phyloP scores from a whole-genome alignment of 441 rosid genomes.

The Erodium texanum region DNA sequence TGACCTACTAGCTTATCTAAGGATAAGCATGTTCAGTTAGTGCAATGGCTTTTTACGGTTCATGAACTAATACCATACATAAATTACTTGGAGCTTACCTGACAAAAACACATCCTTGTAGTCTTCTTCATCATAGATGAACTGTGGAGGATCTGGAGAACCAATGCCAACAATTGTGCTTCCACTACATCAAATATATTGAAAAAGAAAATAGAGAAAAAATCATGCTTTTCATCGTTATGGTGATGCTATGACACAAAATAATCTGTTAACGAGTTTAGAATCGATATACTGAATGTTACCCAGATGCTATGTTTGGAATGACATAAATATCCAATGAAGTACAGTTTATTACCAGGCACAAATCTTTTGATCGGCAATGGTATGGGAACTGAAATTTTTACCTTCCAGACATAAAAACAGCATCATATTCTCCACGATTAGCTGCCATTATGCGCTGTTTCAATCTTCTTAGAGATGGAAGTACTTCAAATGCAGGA shows the following conservation, averaged over 20 bases:
- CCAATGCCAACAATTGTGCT: constrained; percentile 93
- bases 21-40: no score
- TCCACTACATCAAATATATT: constrained; percentile 45
- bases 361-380: background rate
- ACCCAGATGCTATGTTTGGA: no score
- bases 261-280: background rate
- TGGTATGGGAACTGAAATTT: background rate
- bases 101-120: constrained; percentile 72
- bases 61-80: background rate
- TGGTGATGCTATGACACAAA: background rate
- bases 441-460: constrained; percentile 71
- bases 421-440: constrained; percentile 77
- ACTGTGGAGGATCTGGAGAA: constrained; percentile 91
- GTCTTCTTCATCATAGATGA: constrained; percentile 69
- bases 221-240: background rate
- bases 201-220: background rate
- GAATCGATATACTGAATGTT: no score
- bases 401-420: constrained; percentile 95
- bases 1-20: no score
- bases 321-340: no score
- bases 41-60: no score
- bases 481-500: constrained; percentile 86
- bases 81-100: constrained; percentile 33
- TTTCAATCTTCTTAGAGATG: constrained; percentile 72
- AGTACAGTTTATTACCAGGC: no score